Conservation (phyloP, 1,139 yeast species). For the Kazachstania sp. region DNA sequence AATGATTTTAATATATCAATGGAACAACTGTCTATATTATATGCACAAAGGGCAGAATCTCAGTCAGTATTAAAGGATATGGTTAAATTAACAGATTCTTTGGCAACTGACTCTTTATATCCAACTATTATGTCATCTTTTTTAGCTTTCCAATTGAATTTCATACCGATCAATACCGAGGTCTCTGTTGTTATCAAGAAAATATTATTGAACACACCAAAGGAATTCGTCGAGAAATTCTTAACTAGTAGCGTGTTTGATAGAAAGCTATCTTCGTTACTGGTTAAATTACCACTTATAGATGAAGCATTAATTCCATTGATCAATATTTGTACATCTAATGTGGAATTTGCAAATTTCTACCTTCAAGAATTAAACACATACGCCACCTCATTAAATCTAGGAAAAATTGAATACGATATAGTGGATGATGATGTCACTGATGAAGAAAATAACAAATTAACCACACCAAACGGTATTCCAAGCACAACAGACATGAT, state of each 20-base stretch:
- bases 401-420: slow-evolving; percentile 30
- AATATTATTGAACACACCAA: slow-evolving; percentile 49
- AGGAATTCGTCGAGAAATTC: slow-evolving; percentile 47
- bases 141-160: slow-evolving; percentile 52
- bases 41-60: slow-evolving; percentile 41
- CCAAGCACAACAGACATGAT: slow-evolving; percentile 27
- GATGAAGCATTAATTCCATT: slow-evolving; percentile 51
- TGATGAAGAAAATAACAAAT: not conserved
- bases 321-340: slow-evolving; percentile 51
- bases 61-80: slow-evolving; percentile 43
- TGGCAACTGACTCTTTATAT: slow-evolving; percentile 46
- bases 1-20: slow-evolving; percentile 18
- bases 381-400: slow-evolving; percentile 40
- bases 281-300: slow-evolving; percentile 61
- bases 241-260: slow-evolving; percentile 49
- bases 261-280: slow-evolving; percentile 48
- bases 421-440: slow-evolving; percentile 22
- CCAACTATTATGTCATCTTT: slow-evolving; percentile 54
- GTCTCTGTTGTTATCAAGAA: slow-evolving; percentile 44
- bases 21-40: slow-evolving; percentile 15
- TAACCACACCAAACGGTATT: not conserved
- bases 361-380: slow-evolving; percentile 54
- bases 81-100: slow-evolving; percentile 35
- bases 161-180: slow-evolving; percentile 49
- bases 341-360: slow-evolving; percentile 58